Base-by-base conservation (phyloP, 2,329 filamentous ascomycete species). In the Alternaria sp. region DNA sequence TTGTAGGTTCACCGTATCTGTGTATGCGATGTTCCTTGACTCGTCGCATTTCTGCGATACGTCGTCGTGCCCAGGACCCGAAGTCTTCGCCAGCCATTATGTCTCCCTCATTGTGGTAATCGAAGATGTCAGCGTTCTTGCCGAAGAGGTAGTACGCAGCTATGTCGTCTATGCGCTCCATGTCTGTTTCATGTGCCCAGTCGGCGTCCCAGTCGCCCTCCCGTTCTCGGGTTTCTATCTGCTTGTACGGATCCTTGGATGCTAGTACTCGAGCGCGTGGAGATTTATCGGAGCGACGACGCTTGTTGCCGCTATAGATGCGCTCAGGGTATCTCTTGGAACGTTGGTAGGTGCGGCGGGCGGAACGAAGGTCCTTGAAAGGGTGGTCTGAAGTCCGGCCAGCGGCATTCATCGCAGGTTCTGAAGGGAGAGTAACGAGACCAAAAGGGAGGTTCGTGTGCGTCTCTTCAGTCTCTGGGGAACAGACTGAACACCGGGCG, bases 11-110 rank as follows among this genome's bases (percentile, higher is more conserved):
- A n/a, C 42, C 52, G 8, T 47, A 46, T 5, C 7, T 26, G 9
- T 51, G 46, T 36, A 62, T 39, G 16, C 63, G 30, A 12, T 28
- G 41, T 44, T 66, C 61, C 28, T 66, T 66, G 12, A 64, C 51
- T 8, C 1, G 14, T 18, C 56, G 34, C 61, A 64, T 60, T 51
- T 66, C 64, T 9, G 36, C 36, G 30, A 62, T 63, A 30, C 62
- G 39, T n/a, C 59, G 36, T 18, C 58, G 59, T 0, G 46, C 58
- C 59, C 61, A 62, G 42, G 43, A 24, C 1, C 28, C 42, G 30
- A 66, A 66, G 24, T 62, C 53, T 38, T 66, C 62, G 5, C 53
- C 57, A 5, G 14, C 4, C 6, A 5, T 22, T 1, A 26, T 41
- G 5, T 39, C 20, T 2, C 26, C 8, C 1, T 20, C 3, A 5